A percentile compares a stretch with the other conserved stretches of the same genome.
Conservation (phyloP, 805 yeast species). For the Hagleromyces aurorensis region DNA sequence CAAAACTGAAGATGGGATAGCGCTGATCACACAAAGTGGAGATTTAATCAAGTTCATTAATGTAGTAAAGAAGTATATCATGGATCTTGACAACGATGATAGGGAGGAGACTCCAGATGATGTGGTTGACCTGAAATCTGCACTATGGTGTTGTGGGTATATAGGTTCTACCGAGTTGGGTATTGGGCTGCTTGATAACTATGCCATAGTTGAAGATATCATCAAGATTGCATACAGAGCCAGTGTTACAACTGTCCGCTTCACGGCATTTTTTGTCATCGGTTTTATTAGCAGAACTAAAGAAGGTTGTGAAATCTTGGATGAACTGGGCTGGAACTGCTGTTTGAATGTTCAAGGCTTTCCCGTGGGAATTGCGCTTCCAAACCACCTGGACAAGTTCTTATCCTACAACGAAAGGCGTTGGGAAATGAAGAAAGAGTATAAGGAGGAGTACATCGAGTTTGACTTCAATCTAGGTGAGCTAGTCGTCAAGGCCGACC, state of each 20-base stretch:
- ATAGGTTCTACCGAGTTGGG: constrained; percentile 71
- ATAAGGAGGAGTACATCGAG: constrained; percentile 15
- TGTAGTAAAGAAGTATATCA: constrained; percentile 28
- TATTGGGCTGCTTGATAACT: constrained; percentile 47
- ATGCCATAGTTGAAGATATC: constrained; percentile 45
- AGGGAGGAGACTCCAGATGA: constrained; percentile 26
- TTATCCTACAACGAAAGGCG: constrained; percentile 23
- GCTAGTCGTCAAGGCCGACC: constrained; percentile 10
- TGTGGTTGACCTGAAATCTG: constrained; percentile 53
- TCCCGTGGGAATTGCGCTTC: constrained; percentile 38
- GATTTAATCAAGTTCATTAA: constrained; percentile 36
- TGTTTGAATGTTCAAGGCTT: constrained; percentile 37
- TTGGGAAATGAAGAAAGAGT: constrained; percentile 15
- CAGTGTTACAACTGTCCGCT: constrained; percentile 53
- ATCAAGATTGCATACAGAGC: constrained; percentile 42
- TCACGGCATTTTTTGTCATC: constrained; percentile 68
- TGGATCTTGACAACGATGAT: constrained; percentile 13
- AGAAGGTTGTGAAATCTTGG: constrained; percentile 79
- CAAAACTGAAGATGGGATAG: constrained; percentile 72
- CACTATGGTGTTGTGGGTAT: constrained; percentile 82
- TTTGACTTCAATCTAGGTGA: constrained; percentile 14
- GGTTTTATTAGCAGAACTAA: constrained; percentile 66
- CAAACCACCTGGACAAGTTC: constrained; percentile 30
- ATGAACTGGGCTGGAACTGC: constrained; percentile 69
- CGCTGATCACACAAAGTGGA: constrained; percentile 45